Percentiles rank a stretch among this genome's conserved stretches.
Conservation (phyloP, 345 rosid genomes). For the Microcos paniculata region DNA sequence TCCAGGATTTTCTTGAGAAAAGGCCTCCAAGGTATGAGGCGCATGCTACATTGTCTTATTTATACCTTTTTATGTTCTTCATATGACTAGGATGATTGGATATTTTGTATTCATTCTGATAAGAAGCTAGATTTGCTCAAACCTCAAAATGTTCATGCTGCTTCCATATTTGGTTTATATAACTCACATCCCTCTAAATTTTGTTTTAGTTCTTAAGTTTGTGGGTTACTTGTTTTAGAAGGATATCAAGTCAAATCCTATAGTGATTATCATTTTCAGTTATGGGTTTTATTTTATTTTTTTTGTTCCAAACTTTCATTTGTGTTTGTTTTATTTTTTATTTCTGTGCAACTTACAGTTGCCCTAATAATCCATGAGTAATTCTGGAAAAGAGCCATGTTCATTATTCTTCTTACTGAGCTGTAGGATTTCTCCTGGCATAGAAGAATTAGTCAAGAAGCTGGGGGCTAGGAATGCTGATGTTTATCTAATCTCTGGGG, state of each 20-base stretch:
- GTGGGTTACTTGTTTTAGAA: not conserved
- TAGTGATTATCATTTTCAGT: not conserved
- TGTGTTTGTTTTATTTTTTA: not conserved
- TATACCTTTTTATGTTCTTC: not conserved
- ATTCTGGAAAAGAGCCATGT: slow-evolving; percentile 21
- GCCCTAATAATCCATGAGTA: not conserved
- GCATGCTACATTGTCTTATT: not conserved
- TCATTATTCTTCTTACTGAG: slow-evolving; percentile 8
- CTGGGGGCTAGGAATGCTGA: slow-evolving; percentile 59
- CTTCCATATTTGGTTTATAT: not conserved
- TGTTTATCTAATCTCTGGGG: slow-evolving; percentile 91
- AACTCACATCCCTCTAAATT: not conserved
- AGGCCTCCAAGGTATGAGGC: slow-evolving; percentile 69
- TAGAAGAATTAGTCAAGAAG: slow-evolving; percentile 69
- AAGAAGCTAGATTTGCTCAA: not conserved
- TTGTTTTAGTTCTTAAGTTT: not conserved
- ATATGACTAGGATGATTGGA: not conserved
- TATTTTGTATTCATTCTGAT: not conserved
- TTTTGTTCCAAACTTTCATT: not conserved
- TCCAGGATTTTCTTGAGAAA: slow-evolving; percentile 72
- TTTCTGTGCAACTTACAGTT: not conserved
- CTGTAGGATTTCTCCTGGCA: slow-evolving; percentile 82
- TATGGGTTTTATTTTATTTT: not conserved
- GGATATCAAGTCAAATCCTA: not conserved
- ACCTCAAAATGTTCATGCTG: slow-evolving; percentile 1